Evolutionary conservation across 2,329 filamentous ascomycete species (phyloP).

Genomic region (Plenodomus tracheiphilus): DNA sequence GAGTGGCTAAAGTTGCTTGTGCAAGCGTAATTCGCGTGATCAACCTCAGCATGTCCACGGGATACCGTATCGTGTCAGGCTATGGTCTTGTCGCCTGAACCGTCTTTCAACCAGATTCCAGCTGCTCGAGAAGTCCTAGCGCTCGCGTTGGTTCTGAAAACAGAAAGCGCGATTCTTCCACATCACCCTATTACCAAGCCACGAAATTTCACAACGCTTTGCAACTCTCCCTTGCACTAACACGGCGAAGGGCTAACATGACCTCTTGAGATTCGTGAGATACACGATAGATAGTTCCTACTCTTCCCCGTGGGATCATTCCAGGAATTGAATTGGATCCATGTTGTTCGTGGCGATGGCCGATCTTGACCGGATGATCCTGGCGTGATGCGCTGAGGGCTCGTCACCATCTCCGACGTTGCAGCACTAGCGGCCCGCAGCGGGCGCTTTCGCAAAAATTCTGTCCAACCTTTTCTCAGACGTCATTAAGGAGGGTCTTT

Average conservation of each 20-base stretch:
- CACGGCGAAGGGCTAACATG: too few relatives aligned
- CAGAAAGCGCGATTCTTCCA: too few relatives aligned
- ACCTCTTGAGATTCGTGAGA: neutral
- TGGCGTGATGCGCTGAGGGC: conserved; percentile 5
- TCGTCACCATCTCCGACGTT: conserved; percentile 23
- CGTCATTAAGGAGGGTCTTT: conserved; percentile 26
- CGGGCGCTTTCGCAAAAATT: conserved; percentile 11
- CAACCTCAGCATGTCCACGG: neutral
- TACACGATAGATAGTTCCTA: neutral
- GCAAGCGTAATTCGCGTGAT: neutral
- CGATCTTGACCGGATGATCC: conserved; percentile 25
- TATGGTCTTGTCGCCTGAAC: neutral
- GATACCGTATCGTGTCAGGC: too few relatives aligned
- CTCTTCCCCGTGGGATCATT: neutral
- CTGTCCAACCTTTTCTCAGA: conserved; percentile 19
- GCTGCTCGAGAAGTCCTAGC: too few relatives aligned
- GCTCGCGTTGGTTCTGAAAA: too few relatives aligned
- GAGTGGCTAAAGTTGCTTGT: neutral
- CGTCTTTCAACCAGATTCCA: neutral
- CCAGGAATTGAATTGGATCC: neutral
- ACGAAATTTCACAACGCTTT: too few relatives aligned
- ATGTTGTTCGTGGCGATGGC: conserved; percentile 11
- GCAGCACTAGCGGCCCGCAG: conserved; percentile 27
- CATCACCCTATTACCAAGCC: too few relatives aligned
- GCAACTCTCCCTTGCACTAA: too few relatives aligned